Evolutionary conservation across 345 rosid genomes (phyloP).

Genomic region (Camelina sativa): DNA sequence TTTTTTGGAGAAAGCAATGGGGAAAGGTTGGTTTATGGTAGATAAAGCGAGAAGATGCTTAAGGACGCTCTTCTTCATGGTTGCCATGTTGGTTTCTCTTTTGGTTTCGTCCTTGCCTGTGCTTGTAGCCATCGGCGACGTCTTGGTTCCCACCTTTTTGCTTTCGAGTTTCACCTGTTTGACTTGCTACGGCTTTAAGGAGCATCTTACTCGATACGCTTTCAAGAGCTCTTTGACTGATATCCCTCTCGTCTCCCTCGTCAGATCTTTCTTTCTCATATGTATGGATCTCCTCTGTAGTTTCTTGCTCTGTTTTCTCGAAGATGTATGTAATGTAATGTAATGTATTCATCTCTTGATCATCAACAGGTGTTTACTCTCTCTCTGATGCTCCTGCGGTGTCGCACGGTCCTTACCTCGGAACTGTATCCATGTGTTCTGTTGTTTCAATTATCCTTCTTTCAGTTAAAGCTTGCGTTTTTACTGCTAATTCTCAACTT

Average conservation of each 20-base stretch:
- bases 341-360: neutral
- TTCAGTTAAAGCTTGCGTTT: constrained; percentile 81
- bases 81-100: constrained; percentile 89
- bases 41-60: constrained; percentile 73
- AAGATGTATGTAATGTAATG: neutral
- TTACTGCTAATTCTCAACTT: constrained; percentile 76
- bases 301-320: neutral
- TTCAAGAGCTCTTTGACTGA: constrained; percentile 83
- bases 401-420: constrained; percentile 89
- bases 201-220: constrained; percentile 64
- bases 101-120: constrained; percentile 80
- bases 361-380: constrained; percentile 73
- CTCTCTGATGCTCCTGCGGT: constrained; percentile 76
- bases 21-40: constrained; percentile 51
- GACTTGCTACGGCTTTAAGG: constrained; percentile 64
- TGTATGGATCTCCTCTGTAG: too few relatives aligned
- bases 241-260: constrained; percentile 77
- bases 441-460: constrained; percentile 69
- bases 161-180: constrained; percentile 80
- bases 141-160: constrained; percentile 63
- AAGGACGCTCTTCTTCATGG: constrained; percentile 80
- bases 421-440: constrained; percentile 82
- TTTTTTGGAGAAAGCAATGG: constrained; percentile 32
- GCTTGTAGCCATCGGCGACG: constrained; percentile 79
- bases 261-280: constrained; percentile 79